A percentile compares a stretch with the other conserved stretches of the same genome.
These are phyloP conservation scores for Magnaporthales sp. DNA, from an alignment of 2,329 filamentous ascomycete genomes.

Conservation along the genomic window DNA sequence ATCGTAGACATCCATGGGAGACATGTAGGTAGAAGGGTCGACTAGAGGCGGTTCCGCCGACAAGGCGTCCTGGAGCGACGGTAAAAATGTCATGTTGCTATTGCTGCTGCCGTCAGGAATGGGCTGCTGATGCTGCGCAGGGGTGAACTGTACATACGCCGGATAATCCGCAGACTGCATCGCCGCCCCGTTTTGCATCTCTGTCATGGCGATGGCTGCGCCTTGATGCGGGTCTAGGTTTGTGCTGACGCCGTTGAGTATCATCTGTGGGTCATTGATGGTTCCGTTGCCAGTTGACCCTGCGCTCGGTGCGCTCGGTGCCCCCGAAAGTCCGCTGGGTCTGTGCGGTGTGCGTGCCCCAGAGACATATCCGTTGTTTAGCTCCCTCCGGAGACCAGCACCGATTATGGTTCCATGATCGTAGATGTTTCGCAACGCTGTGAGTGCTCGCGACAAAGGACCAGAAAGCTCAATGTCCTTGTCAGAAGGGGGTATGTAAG, in stretches of 20 bases:
- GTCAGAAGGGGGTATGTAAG: constrained; percentile 44
- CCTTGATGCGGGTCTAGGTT: constrained; percentile 47
- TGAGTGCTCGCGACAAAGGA: constrained; percentile 50
- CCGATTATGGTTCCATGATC: constrained; percentile 49
- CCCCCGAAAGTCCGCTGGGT: constrained; percentile 13
- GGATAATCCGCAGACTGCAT: not conserved
- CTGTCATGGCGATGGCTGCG: constrained; percentile 55
- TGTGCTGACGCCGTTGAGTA: constrained; percentile 16
- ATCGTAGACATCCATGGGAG: constrained; percentile 59
- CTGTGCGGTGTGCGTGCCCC: constrained; percentile 34
- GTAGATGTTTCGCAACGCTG: constrained; percentile 56
- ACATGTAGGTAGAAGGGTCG: constrained; percentile 51
- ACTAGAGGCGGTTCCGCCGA: constrained; percentile 15
- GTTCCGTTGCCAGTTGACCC: not conserved
- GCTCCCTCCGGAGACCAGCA: constrained; percentile 26
- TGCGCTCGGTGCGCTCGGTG: not conserved
- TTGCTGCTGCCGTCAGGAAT: not conserved
- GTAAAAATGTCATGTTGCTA: constrained; percentile 24
- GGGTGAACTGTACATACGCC: not conserved
- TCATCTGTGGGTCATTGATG: constrained; percentile 3
- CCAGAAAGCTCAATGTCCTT: constrained; percentile 55
- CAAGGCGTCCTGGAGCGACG: constrained; percentile 24
- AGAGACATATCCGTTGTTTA: constrained; percentile 35
- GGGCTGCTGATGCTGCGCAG: not conserved
- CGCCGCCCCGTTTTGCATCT: constrained; percentile 48